These are phyloP conservation scores for Hypoxylon sp. DNA, from an alignment of 2,329 filamentous ascomycete species.

Conservation along the genomic window DNA sequence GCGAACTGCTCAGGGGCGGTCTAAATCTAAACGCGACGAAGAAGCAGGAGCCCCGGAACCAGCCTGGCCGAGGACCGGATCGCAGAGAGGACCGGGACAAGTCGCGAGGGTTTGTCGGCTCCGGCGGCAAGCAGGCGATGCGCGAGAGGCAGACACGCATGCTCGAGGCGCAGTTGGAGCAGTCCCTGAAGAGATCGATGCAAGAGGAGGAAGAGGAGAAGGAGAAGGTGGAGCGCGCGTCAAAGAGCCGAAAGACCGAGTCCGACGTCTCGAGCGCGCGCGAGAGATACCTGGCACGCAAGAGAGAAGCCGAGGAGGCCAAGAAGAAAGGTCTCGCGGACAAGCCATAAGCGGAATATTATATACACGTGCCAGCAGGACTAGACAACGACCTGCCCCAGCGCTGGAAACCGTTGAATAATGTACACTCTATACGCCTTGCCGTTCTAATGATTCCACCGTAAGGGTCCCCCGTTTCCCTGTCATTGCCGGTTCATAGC, in stretches of 20 bases:
- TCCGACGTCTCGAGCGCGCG: slow-evolving; percentile 78
- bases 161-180: slow-evolving; percentile 79
- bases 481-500: slow-evolving; percentile 2
- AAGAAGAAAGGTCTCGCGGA: slow-evolving; percentile 55
- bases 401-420: slow-evolving; percentile 22
- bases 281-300: slow-evolving; percentile 81
- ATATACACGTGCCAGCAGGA: slow-evolving; percentile 21
- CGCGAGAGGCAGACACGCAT: slow-evolving; percentile 79
- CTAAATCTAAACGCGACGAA: slow-evolving; percentile 75
- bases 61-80: slow-evolving; percentile 42
- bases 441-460: slow-evolving; percentile 6
- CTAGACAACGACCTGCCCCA: slow-evolving; percentile 5
- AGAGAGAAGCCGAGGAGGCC: slow-evolving; percentile 75
- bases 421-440: slow-evolving; percentile 40
- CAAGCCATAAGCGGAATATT: slow-evolving; percentile 29
- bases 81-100: slow-evolving; percentile 45
- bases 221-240: slow-evolving; percentile 67
- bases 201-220: slow-evolving; percentile 73
- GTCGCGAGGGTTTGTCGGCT: slow-evolving; percentile 49
- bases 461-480: slow-evolving; percentile 3
- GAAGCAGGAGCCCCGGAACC: slow-evolving; percentile 54
- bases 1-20: slow-evolving; percentile 78
- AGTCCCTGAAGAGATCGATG: slow-evolving; percentile 73
- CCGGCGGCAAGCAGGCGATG: slow-evolving; percentile 69
- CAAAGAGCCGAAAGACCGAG: slow-evolving; percentile 81